Evolutionary conservation across 2,329 filamentous ascomycete species (phyloP), one percentile per base, ranked within the genome.

Genomic region (Penicillium sp.): DNA sequence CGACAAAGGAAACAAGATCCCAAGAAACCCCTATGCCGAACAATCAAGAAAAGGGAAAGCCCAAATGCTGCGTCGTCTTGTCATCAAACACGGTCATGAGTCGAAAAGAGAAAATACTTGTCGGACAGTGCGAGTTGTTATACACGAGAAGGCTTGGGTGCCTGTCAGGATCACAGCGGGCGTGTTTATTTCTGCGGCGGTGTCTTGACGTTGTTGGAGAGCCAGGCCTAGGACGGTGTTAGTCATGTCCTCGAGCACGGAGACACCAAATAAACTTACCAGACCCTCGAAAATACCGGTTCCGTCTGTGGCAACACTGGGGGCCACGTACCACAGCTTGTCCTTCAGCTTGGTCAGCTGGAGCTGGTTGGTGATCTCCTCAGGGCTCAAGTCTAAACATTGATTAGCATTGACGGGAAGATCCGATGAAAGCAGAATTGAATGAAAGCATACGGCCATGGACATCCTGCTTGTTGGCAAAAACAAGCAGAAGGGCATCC

Each of bases 391-490:
- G 49, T 84, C 84, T 87, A 32, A 16, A 32, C 45, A 25, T 29
- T 35, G 38, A 44, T 50, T 31, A 58, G 49, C 44, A 27, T 38
- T 17, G 16, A 12, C 7, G 23, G 32, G 26, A 37, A 20, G 11
- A 41, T 20, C 12, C n/a, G 20, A 32, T 27, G 12, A 1, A 18
- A 30, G 28, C 14, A 22, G 30, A 34, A 8, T 37, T 29, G 12
- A 8, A 13, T 3, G 15, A 34, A 38, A 23, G 67, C 73, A 40
- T 69, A 85, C 86, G 80, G 61, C 86, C 85, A 42, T 77, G 74
- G 55, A 96, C 73, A 79, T 98, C 92, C 71, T 96, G 92, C 79
- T 98, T 98, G 75, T 98, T 98, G 60, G 92, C 92, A 66, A 98
- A 96, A 28, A 98, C 90, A 44, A 96, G 72, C 55, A 98, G 73